phyloP scores from a whole-genome alignment of 345 rosid genomes.

The Ceriops decandra region DNA sequence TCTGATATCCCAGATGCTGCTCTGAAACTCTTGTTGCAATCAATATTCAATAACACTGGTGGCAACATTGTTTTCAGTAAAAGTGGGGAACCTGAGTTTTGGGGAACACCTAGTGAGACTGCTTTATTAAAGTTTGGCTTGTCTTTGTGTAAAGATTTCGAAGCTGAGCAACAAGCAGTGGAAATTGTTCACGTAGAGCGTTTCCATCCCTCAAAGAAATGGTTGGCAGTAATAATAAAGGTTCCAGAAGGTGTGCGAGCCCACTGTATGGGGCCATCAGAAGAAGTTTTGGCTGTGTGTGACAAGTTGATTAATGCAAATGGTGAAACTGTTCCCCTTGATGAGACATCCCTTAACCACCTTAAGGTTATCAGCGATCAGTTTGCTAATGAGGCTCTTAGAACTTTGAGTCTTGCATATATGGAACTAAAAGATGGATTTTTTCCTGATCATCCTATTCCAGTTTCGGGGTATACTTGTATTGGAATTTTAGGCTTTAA shows the following conservation, averaged over 20 bases:
- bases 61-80: slow-evolving; percentile 78
- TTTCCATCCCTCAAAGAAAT: slow-evolving; percentile 77
- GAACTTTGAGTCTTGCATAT: slow-evolving; percentile 80
- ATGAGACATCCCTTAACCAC: slow-evolving; percentile 47
- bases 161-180: slow-evolving; percentile 45
- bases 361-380: slow-evolving; percentile 62
- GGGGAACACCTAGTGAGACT: slow-evolving; percentile 85
- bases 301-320: slow-evolving; percentile 61
- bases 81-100: slow-evolving; percentile 61
- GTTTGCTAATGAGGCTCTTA: slow-evolving; percentile 82
- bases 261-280: slow-evolving; percentile 86
- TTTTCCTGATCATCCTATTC: slow-evolving; percentile 53
- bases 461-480: slow-evolving; percentile 52
- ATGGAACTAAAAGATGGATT: slow-evolving; percentile 53
- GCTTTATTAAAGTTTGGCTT: slow-evolving; percentile 77
- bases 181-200: slow-evolving; percentile 70
- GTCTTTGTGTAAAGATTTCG: slow-evolving; percentile 73
- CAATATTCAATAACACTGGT: slow-evolving; percentile 78
- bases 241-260: slow-evolving; percentile 74
- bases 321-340: slow-evolving; percentile 72
- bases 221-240: slow-evolving; percentile 75
- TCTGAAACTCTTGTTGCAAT: slow-evolving; percentile 55
- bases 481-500: slow-evolving; percentile 84
- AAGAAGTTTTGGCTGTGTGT: slow-evolving; percentile 77
- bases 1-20: slow-evolving; percentile 59